Percentiles rank a stretch among this genome's conserved stretches.
Conservation (phyloP, 768 basidiomycete species). For the Pleurotus tuoliensis region DNA sequence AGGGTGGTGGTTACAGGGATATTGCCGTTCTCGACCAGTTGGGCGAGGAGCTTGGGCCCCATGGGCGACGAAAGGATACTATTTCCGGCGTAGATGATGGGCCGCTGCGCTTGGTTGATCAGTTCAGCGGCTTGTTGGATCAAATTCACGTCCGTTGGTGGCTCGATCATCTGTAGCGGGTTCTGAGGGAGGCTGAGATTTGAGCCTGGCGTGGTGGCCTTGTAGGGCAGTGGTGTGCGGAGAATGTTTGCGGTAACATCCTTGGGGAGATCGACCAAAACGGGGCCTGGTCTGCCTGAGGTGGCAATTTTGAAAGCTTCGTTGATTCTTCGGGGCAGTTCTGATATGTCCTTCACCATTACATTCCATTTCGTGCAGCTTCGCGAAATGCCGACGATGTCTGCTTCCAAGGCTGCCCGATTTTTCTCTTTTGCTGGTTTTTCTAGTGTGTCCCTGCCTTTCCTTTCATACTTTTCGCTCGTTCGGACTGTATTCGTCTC, state of each 20-base stretch:
- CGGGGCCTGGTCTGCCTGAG: slow-evolving; percentile 94
- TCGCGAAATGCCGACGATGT: slow-evolving; percentile 92
- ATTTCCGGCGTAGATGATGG: slow-evolving; percentile 90
- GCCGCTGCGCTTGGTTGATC: slow-evolving; percentile 89
- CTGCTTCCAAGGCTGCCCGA: too few species aligned
- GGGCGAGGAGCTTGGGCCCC: slow-evolving; percentile 77
- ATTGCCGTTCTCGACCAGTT: slow-evolving; percentile 80
- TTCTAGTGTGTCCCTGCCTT: too few species aligned
- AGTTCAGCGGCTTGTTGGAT: slow-evolving; percentile 83
- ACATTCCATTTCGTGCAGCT: slow-evolving; percentile 99
- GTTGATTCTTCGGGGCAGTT: slow-evolving; percentile 93
- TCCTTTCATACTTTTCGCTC: too few species aligned
- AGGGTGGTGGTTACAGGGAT: slow-evolving; percentile 97
- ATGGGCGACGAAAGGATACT: slow-evolving; percentile 80
- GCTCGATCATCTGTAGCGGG: slow-evolving; percentile 56
- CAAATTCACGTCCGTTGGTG: slow-evolving; percentile 57
- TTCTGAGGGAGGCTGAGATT: slow-evolving; percentile 71
- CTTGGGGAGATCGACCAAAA: slow-evolving; percentile 98
- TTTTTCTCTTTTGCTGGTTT: too few species aligned
- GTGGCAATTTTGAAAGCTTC: slow-evolving; percentile 99
- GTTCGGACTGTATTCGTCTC: too few species aligned
- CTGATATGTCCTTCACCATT: slow-evolving; percentile 96
- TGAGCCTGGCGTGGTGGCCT: slow-evolving; percentile 78
- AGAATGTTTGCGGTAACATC: slow-evolving; percentile 95
- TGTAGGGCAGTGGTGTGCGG: slow-evolving; percentile 79